phyloP scores from a whole-genome alignment of 306 rosid genomes.

The Echinosophora koreensis region DNA sequence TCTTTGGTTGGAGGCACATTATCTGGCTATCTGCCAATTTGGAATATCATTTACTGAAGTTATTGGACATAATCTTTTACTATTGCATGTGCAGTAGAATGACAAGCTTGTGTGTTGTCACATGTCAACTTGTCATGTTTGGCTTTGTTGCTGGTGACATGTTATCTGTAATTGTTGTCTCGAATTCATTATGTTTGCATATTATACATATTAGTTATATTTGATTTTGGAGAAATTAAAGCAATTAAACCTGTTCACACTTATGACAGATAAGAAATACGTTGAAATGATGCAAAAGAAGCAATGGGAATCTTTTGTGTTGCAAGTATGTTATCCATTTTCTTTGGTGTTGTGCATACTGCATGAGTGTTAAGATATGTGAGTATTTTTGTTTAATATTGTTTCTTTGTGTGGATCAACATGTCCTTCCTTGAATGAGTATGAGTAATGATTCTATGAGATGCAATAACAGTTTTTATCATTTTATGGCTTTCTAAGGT shows the following conservation, averaged over 20 bases:
- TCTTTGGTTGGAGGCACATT: no score
- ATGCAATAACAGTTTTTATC: constrained; percentile 11
- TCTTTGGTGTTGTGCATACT: neutral
- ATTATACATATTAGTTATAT: neutral
- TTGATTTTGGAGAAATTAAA: neutral
- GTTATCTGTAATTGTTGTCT: neutral
- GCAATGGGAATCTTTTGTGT: neutral
- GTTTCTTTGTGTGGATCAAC: neutral
- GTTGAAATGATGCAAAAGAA: constrained; percentile 2
- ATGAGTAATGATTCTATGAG: neutral
- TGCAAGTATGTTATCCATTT: constrained; percentile 12
- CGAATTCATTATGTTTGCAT: neutral
- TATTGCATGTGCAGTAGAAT: no score
- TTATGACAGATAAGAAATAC: neutral
- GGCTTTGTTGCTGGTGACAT: no score
- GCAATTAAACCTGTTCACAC: constrained; percentile 10
- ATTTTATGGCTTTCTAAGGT: neutral
- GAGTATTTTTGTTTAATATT: neutral
- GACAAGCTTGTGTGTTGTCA: no score
- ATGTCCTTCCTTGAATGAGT: neutral
- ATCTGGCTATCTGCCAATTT: no score
- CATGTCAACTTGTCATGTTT: no score
- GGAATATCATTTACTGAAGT: no score
- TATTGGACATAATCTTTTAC: no score
- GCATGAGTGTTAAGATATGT: neutral